Base-by-base conservation (phyloP, 2,329 filamentous ascomycete genomes). In the Aspergillus brunneoviolaceus region DNA sequence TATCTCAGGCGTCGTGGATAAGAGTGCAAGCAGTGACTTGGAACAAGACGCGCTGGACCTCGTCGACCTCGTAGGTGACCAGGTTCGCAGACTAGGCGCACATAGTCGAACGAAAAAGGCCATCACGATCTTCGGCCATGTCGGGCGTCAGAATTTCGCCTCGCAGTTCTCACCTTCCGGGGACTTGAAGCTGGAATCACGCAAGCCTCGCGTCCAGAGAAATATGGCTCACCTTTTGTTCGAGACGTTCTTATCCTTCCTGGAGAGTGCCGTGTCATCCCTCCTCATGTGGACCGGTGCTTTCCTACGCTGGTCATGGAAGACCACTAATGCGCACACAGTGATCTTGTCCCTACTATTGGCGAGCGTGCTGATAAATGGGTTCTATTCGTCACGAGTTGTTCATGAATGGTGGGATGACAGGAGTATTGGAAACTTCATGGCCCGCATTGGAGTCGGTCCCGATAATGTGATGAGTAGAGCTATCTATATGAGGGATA, bases 331-430 rank as follows among this genome's bases (percentile, higher is more conserved):
- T 31, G 89, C 91, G 10, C 87, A 98, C 72, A 85, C 88, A 47
- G 72, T 96, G 21, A 85, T 98, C 5, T 77, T 98, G 31, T 70
- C 82, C 2, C 73, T 94, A 14, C 81, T 98, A 19, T 79, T 82
- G 0, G 68, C 89, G 31, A 97, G 92, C 70, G 75, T 87, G 12
- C 70, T 91, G 11, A 83, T 87, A 52, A 98, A 98, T 70, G 76
- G 89, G 23, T 83, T 92, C 66, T 86, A 93, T 70, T 87, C 90
- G 0, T 90, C 89, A 12, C 86, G 88, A 63, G 87, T 91, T 71
- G 85, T 85, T 6, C 86, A 87, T 68, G 81, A 84, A 2, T 98
- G 92, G 92, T 96, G 91, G 89, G 83, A 85, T 50, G 94, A 98
- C 77, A 86, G 92, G 59, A 88, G 86, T 61, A 92, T 93, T 1